Evolutionary conservation across 257 asterid species (phyloP), one percentile per base, ranked within the genome.

Genomic region (Perilla frutescens): DNA sequence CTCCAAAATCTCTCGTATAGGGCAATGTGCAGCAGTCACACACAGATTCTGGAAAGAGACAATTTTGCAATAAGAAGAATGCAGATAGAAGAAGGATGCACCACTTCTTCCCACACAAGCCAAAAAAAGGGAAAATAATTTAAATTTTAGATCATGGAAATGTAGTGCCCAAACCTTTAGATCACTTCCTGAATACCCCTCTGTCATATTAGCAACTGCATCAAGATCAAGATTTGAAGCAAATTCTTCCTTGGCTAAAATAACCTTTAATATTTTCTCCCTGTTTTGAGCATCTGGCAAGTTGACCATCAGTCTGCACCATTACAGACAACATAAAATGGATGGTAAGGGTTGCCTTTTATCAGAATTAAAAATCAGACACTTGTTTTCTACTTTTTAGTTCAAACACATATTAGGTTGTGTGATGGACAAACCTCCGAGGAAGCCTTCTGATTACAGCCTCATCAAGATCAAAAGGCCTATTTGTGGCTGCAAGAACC

Each of bases 371-470:
- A 34, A 34, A 59, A 73, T 43, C 13, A 60, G 44, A 36, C 10
- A 45, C 6, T 3, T 64, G 26, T 9, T 41, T 43, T 12, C 20
- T 13, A n/a, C 8, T 50, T 13, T 53, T 12, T 3, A 3, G 43
- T 47, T 58, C 4, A 54, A 75, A 58, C 63, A 70, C 32, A 5
- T 36, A 73, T 47, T 69, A 26, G 59, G 58, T 68, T 59, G 73
- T 74, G 54, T 13, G 70, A 67, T 43, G 9, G 63, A 10, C 66
- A 55, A 48, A 89, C 98, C 98, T 88, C 72, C 98, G 75, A 15
- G 96, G 98, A 74, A 92, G 96, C 94, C 96, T 92, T 88, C 98
- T 86, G 69, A 92, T 92, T 63, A 90, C 98, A 76, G 98, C 96
- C 84, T 90, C 98, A 14, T 92, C 98, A 70, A 92, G 98, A 85